Evolutionary conservation across 176 grass and related monocot species (phyloP).

Genomic region (Rhynchospora breviuscula): DNA sequence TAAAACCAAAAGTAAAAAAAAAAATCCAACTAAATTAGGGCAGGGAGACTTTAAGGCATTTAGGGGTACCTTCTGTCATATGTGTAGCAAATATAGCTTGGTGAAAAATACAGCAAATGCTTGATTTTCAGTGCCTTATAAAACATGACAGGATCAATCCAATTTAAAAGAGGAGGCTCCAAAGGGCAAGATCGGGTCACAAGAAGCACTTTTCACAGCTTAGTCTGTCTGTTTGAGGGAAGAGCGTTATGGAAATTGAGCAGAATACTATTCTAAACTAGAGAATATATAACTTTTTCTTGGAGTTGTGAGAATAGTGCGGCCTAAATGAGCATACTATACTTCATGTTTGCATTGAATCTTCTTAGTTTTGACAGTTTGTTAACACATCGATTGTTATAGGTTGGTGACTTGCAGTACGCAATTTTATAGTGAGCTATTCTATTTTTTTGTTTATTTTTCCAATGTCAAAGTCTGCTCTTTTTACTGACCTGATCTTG

Average conservation of each 20-base stretch:
- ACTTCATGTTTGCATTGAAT: no score
- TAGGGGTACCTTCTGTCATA: not conserved
- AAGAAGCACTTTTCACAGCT: not conserved
- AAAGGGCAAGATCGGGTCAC: not conserved
- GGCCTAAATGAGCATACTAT: no score
- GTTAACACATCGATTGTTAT: not conserved
- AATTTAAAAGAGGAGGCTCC: not conserved
- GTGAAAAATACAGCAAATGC: not conserved
- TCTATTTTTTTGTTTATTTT: not conserved
- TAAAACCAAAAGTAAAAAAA: not conserved
- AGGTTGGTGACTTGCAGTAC: not conserved
- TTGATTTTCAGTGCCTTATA: not conserved
- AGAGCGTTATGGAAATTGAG: not conserved
- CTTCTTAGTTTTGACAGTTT: not conserved
- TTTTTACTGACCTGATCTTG: not conserved
- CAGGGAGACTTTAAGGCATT: not conserved
- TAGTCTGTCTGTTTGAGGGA: not conserved
- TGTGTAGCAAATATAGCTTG: not conserved
- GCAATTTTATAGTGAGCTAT: not conserved
- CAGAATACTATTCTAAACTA: not conserved
- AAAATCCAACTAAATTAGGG: not conserved
- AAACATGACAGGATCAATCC: conserved; percentile 10
- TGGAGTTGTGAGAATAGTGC: not conserved
- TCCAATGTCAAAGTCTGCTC: not conserved
- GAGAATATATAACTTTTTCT: not conserved